Percentiles rank a stretch among this genome's conserved stretches.
Conservation (phyloP, 805 yeast species). For the Cyberlindnera galapagoensis region DNA sequence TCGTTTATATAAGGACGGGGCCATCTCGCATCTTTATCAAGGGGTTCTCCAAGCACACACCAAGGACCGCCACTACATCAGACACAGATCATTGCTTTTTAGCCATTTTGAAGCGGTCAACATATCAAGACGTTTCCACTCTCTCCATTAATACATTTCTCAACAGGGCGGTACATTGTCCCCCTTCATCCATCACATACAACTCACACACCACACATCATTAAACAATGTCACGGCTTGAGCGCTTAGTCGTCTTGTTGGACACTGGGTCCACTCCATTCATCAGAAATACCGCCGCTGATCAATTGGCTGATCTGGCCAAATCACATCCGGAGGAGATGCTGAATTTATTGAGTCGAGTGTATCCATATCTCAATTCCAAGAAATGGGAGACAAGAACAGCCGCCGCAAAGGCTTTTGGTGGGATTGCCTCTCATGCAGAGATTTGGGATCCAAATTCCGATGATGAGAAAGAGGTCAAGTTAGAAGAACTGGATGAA, state of each 20-base stretch:
- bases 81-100: no score
- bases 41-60: no score
- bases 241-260: conserved; percentile 41
- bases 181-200: no score
- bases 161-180: no score
- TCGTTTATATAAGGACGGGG: no score
- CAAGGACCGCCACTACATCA: no score
- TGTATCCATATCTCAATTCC: conserved; percentile 80
- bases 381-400: conserved; percentile 94
- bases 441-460: conserved; percentile 75
- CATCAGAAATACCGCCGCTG: conserved; percentile 94
- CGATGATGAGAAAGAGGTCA: conserved; percentile 18
- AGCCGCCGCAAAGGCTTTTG: conserved; percentile 91
- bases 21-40: no score
- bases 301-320: conserved; percentile 90
- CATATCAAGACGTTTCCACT: no score
- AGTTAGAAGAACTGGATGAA: conserved; percentile 18
- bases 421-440: conserved; percentile 81
- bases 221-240: conserved; percentile 39
- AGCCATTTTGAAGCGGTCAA: no score
- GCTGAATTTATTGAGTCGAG: conserved; percentile 73
- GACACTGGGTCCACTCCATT: conserved; percentile 95
- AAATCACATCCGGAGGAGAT: conserved; percentile 93
- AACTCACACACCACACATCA: background rate
- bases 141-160: no score